phyloP scores from a whole-genome alignment of 2,329 filamentous ascomycete species.

The Fusarium hostae region DNA sequence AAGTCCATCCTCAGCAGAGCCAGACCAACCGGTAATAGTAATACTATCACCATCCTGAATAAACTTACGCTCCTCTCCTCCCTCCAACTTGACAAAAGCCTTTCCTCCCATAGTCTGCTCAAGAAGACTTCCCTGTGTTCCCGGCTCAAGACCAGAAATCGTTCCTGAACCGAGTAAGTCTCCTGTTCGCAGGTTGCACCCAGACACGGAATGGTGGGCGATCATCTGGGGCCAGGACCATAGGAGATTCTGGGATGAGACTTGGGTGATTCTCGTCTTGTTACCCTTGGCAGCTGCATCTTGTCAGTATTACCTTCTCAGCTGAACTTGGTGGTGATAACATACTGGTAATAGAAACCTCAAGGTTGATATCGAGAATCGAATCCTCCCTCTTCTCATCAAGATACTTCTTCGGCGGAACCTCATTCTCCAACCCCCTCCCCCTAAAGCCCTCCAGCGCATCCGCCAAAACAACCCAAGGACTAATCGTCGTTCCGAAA shows the following conservation, averaged over 20 bases:
- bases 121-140: slow-evolving; percentile 75
- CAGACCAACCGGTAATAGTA: slow-evolving; percentile 34
- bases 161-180: slow-evolving; percentile 83
- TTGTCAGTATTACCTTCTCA: accelerated
- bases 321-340: accelerated
- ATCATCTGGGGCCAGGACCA: slow-evolving; percentile 89
- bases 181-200: slow-evolving; percentile 78
- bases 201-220: slow-evolving; percentile 80
- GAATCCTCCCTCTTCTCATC: slow-evolving; percentile 62
- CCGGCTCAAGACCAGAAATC: slow-evolving; percentile 71
- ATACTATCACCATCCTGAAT: slow-evolving; percentile 38
- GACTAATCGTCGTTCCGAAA: slow-evolving; percentile 68
- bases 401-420: slow-evolving; percentile 56
- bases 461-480: slow-evolving; percentile 71
- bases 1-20: slow-evolving; percentile 10
- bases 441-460: slow-evolving; percentile 56
- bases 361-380: slow-evolving; percentile 52
- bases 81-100: slow-evolving; percentile 67
- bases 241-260: slow-evolving; percentile 62
- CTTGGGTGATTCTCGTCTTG: slow-evolving; percentile 42
- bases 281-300: slow-evolving; percentile 46
- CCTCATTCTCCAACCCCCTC: slow-evolving; percentile 47
- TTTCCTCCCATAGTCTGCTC: slow-evolving; percentile 79
- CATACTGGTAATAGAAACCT: slow-evolving; percentile 54
- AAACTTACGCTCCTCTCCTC: slow-evolving; percentile 61